A percentile compares a stretch with the other conserved stretches of the same genome.
phyloP scores from a whole-genome alignment of 2,329 filamentous ascomycete species.

The Alternaria incomplexa region DNA sequence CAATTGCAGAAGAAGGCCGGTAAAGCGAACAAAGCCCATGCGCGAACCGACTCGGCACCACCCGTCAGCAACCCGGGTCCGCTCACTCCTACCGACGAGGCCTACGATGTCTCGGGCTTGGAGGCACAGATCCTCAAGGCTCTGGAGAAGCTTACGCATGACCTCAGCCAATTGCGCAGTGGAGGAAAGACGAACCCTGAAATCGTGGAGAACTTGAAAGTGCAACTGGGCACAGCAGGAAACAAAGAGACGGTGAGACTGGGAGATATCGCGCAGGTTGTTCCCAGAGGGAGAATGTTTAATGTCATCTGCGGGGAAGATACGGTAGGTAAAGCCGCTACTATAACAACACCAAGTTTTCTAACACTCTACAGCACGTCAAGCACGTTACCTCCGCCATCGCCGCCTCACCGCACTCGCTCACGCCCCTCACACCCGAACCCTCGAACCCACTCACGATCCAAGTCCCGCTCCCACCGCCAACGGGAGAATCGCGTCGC shows the following conservation, averaged over 20 bases:
- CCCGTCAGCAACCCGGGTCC: constrained; percentile 29
- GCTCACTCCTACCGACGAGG: constrained; percentile 56
- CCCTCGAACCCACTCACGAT: constrained; percentile 58
- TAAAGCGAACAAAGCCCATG: constrained; percentile 54
- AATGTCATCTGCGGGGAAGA: constrained; percentile 70
- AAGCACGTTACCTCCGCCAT: constrained; percentile 63
- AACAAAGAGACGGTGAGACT: constrained; percentile 60
- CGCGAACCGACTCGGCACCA: constrained; percentile 44
- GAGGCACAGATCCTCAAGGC: constrained; percentile 62
- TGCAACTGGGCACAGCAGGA: constrained; percentile 59
- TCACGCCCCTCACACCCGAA: constrained; percentile 59
- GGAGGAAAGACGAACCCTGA: constrained; percentile 69
- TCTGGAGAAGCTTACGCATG: constrained; percentile 64
- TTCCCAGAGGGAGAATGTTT: constrained; percentile 67
- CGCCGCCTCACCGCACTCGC: constrained; percentile 57
- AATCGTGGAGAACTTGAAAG: constrained; percentile 65
- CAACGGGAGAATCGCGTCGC: constrained; percentile 62
- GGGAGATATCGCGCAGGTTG: constrained; percentile 69
- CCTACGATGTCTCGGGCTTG: constrained; percentile 66
- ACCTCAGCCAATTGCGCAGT: constrained; percentile 66
- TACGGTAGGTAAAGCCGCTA: constrained; percentile 55
- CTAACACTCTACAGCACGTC: constrained; percentile 53
- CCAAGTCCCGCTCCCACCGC: constrained; percentile 62
- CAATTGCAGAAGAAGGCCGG: constrained; percentile 59
- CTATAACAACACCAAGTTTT: neutral